Evolutionary conservation across 1,284 basidiomycete species (phyloP).

Genomic region (Cutaneotrichosporon sp.): DNA sequence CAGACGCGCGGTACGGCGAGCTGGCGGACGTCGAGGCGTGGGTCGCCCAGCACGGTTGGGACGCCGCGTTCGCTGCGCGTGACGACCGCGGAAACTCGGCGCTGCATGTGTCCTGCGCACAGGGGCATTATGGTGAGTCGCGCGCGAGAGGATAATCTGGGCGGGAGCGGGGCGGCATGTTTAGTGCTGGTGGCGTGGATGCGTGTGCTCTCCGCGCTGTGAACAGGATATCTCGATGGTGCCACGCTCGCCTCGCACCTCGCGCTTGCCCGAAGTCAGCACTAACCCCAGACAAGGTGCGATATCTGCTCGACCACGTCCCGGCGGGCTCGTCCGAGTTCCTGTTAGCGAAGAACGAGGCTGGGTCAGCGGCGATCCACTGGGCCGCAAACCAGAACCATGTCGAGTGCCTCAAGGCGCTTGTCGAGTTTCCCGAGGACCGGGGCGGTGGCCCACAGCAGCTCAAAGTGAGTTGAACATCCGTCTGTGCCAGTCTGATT

Average conservation of each 20-base stretch:
- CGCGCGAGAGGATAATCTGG: background rate
- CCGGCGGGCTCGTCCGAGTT: constrained; percentile 56
- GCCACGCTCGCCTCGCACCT: background rate
- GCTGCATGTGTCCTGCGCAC: constrained; percentile 77
- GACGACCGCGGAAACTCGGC: constrained; percentile 73
- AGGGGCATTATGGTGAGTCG: constrained; percentile 73
- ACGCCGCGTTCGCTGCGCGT: constrained; percentile 54
- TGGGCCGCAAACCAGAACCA: constrained; percentile 83
- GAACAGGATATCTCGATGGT: background rate
- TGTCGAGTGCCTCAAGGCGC: constrained; percentile 59
- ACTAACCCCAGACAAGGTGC: constrained; percentile 8
- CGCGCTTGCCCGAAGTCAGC: no score
- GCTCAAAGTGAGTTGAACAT: constrained; percentile 36
- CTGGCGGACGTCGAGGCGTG: constrained; percentile 67
- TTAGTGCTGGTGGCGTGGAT: no score
- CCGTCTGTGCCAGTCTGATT: no score
- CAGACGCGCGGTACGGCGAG: constrained; percentile 79
- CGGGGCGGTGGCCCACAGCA: constrained; percentile 42
- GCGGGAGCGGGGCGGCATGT: no score
- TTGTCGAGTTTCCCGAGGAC: constrained; percentile 53
- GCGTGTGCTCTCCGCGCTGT: no score
- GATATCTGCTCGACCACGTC: constrained; percentile 9
- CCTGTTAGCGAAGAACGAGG: constrained; percentile 60
- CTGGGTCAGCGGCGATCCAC: constrained; percentile 74
- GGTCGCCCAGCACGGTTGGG: constrained; percentile 56